phyloP scores from a whole-genome alignment of 805 yeast species.

The Metschnikowia lochheadii region DNA sequence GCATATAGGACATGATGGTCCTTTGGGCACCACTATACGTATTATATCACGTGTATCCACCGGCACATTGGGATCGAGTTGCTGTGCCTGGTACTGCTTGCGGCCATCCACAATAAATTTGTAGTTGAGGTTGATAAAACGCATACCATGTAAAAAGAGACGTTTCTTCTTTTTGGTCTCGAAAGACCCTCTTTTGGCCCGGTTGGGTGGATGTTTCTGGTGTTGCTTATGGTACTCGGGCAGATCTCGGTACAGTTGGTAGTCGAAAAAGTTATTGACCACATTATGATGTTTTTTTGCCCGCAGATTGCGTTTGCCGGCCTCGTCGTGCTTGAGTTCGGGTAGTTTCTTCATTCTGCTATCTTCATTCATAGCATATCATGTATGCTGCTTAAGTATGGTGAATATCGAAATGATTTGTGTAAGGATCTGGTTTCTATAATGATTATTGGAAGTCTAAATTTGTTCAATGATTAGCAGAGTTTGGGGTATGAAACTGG shows the following conservation, averaged over 20 bases:
- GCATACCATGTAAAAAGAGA: constrained; percentile 56
- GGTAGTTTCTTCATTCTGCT: neutral
- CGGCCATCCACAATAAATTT: constrained; percentile 73
- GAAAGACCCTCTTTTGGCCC: neutral
- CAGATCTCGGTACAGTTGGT: constrained; percentile 41
- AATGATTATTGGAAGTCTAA: too few relatives aligned
- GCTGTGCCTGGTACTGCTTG: constrained; percentile 52
- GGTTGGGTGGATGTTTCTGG: constrained; percentile 12
- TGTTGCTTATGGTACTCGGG: constrained; percentile 27
- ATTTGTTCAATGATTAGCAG: too few relatives aligned
- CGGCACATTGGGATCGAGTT: constrained; percentile 71
- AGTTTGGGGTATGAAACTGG: too few relatives aligned
- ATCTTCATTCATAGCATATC: neutral
- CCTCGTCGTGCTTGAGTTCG: constrained; percentile 1
- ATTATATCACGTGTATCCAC: constrained; percentile 57
- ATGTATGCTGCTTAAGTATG: too few relatives aligned
- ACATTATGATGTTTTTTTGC: constrained; percentile 27
- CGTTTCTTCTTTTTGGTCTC: constrained; percentile 12
- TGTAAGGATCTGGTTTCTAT: too few relatives aligned
- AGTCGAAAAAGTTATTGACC: constrained; percentile 65
- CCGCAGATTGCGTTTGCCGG: neutral
- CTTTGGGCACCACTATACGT: constrained; percentile 70
- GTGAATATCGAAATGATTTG: too few relatives aligned
- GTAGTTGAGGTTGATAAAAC: constrained; percentile 78
- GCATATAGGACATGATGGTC: constrained; percentile 89